A percentile compares a stretch with the other conserved stretches of the same genome.
Conservation (phyloP, 805 yeast genomes). For the Lachancea mirantina region DNA sequence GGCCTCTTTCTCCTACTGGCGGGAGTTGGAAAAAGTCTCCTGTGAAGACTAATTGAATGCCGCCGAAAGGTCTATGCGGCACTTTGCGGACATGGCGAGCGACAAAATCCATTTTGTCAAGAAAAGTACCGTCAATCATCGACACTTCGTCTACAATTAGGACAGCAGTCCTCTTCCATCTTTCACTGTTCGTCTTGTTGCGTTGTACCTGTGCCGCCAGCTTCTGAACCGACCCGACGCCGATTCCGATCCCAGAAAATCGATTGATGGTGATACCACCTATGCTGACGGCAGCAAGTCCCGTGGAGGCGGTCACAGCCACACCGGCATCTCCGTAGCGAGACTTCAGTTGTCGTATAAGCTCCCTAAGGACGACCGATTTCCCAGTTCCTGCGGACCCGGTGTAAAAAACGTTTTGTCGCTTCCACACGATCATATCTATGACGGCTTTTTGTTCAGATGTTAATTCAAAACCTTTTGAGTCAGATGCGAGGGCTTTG, state of each 20-base stretch:
- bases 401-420: conserved; percentile 59
- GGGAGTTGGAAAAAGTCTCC: conserved; percentile 98
- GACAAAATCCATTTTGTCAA: conserved; percentile 65
- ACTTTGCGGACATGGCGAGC: conserved; percentile 50
- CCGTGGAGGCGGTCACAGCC: conserved; percentile 93
- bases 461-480: conserved; percentile 22
- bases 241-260: conserved; percentile 82
- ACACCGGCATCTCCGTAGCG: conserved; percentile 44
- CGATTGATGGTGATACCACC: conserved; percentile 86
- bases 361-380: conserved; percentile 56
- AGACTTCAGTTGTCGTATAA: conserved; percentile 47
- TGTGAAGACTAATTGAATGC: conserved; percentile 78
- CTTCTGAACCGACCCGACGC: conserved; percentile 41
- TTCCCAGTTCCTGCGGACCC: conserved; percentile 90
- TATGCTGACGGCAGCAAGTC: conserved; percentile 89
- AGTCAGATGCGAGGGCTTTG: neutral
- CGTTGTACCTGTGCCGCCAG: conserved; percentile 44
- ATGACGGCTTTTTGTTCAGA: conserved; percentile 49
- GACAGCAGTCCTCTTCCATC: conserved; percentile 66
- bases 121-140: conserved; percentile 77
- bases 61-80: conserved; percentile 70
- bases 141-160: conserved; percentile 88
- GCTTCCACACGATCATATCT: conserved; percentile 42
- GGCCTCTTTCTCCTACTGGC: conserved; percentile 56
- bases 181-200: conserved; percentile 36